Percentiles rank a stretch among this genome's conserved stretches.
Conservation (phyloP, 139 green algal genomes). For the Eudorina sp. region DNA sequence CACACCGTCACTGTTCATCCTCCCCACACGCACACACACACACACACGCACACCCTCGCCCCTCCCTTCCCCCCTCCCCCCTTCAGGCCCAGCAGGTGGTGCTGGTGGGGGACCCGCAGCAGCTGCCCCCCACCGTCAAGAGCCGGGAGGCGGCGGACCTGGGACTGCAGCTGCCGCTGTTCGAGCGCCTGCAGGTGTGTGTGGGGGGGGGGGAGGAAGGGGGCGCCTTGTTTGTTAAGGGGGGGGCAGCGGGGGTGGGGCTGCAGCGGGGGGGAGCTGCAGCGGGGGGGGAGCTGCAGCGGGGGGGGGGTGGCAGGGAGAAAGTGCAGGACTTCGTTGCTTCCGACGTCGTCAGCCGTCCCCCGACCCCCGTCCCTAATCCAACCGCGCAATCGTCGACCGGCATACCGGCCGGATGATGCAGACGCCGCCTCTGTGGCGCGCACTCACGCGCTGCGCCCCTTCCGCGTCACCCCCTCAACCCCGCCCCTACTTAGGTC, state of each 20-base stretch:
- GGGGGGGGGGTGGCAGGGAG: no score
- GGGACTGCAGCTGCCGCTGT: slow-evolving; percentile 72
- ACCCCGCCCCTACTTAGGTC: no score
- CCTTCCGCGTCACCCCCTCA: no score
- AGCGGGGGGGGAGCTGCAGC: no score
- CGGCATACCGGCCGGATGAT: no score
- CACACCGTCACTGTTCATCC: background rate
- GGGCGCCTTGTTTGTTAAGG: background rate
- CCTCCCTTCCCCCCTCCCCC: background rate
- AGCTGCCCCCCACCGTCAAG: slow-evolving; percentile 92
- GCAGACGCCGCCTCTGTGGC: no score
- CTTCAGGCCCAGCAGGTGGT: slow-evolving; percentile 61
- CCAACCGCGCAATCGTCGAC: no score
- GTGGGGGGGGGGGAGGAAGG: background rate
- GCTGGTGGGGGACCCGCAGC: slow-evolving; percentile 90
- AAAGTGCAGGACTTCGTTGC: no score
- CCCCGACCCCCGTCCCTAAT: no score
- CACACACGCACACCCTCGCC: background rate
- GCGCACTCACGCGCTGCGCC: no score
- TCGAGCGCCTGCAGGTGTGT: slow-evolving; percentile 71
- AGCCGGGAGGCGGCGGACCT: slow-evolving; percentile 68
- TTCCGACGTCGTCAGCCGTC: no score
- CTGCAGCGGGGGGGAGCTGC: background rate
- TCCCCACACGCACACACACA: background rate
- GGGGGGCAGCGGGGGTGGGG: background rate